These are phyloP conservation scores for Polytrichum formosum DNA, from an alignment of 225 moss, liverwort and hornwort species.

Conservation along the genomic window DNA sequence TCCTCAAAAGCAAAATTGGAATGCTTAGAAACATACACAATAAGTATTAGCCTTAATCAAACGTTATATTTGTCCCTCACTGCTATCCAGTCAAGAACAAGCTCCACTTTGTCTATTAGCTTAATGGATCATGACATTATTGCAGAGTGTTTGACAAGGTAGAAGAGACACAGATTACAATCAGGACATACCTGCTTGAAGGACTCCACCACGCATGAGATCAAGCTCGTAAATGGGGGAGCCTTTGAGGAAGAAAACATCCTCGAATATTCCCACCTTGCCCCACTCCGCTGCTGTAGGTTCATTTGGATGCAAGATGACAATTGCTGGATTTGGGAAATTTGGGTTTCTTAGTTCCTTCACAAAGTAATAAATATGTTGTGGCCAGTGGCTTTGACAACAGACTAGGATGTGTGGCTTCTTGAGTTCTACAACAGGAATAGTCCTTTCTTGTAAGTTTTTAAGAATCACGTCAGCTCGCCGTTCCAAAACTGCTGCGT, in stretches of 20 bases:
- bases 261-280: slow-evolving; percentile 38
- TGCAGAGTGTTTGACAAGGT: too few species aligned
- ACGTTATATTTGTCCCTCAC: too few species aligned
- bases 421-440: slow-evolving; percentile 29
- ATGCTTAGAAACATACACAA: too few species aligned
- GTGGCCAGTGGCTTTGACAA: slow-evolving; percentile 47
- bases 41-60: too few species aligned
- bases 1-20: too few species aligned
- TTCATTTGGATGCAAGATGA: slow-evolving; percentile 37
- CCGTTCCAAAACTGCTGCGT: slow-evolving; percentile 41
- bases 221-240: slow-evolving; percentile 54
- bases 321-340: slow-evolving; percentile 33
- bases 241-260: slow-evolving; percentile 40
- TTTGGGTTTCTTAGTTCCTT: slow-evolving; percentile 36
- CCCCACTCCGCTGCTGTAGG: slow-evolving; percentile 47
- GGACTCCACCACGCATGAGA: slow-evolving; percentile 49
- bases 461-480: slow-evolving; percentile 35
- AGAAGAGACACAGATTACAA: too few species aligned
- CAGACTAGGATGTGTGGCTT: slow-evolving; percentile 41
- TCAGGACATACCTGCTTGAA: slow-evolving; percentile 36
- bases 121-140: too few species aligned
- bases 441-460: slow-evolving; percentile 32
- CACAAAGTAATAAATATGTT: slow-evolving; percentile 36
- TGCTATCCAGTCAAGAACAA: too few species aligned
- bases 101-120: too few species aligned